Base-by-base conservation (phyloP, 1,139 yeast genomes). In the Scheffersomyces titani region DNA sequence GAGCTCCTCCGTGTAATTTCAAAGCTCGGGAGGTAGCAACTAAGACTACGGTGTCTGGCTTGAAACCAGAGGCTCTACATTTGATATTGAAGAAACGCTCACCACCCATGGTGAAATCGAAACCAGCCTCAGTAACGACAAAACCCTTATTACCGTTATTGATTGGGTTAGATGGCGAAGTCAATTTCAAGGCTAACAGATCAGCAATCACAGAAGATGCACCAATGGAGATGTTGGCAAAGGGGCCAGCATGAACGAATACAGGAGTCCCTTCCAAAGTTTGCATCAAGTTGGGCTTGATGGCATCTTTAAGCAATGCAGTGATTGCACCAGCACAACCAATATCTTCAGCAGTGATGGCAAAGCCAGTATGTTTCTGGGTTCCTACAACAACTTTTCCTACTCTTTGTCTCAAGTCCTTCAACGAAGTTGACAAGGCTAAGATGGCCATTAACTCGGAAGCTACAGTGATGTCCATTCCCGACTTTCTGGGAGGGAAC, bases 91-190 rank as follows among this genome's bases (percentile, higher is more conserved):
- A 84, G 72, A 89, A 89, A 71, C 96, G 81, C 76, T 89, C 96
- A 65, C 96, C 96, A 64, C 96, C 96, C 96, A 89, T 89, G 49
- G 94, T 88, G 73, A 89, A 89, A 71, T 89, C 96, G 68, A 89
- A 89, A 51, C 96, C 96, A 20, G 94, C 94, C 72, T 89, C 96
- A 50, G 96, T 89, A 53, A 89, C 88, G 55, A 89, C 96, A 63
- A 81, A 89, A 55, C 94, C 94, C 59, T 72, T 73, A 57, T 70
- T 61, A 21, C 81, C 81, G 56, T 70, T 72, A 64, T 78, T 77
- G 56, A 72, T 76, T 40, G 83, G 81, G 63, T 77, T 75, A 20
- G 82, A 71, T 40, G 84, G 80, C 47, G 83, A 73, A n/a, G 84
- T 76, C 64, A 89, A 77, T 67, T 88, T 88, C 71, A 89, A 77